Percentiles rank a stretch among this genome's conserved stretches.
phyloP scores from a whole-genome alignment of 495 filamentous ascomycete species.

The Oidiodendron maius region DNA sequence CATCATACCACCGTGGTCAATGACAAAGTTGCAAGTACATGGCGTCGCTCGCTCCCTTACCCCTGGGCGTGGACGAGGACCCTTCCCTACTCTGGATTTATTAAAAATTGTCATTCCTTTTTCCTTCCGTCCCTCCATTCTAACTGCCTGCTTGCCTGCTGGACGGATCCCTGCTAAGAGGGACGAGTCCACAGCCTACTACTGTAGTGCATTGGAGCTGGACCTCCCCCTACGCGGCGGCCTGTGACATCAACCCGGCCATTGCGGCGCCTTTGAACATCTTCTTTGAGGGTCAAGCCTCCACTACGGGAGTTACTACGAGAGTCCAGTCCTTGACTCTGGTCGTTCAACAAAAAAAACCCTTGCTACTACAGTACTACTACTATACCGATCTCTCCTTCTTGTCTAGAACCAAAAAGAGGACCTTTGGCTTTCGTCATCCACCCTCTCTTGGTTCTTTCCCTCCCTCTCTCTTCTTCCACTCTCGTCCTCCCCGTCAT shows the following conservation, averaged over 20 bases:
- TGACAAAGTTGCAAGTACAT: too few species aligned
- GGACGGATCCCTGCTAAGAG: conserved; percentile 1
- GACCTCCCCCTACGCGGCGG: conserved; percentile 3
- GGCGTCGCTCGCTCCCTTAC: conserved; percentile 1
- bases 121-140: not conserved
- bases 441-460: conserved; percentile 8
- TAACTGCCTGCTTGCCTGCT: not conserved
- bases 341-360: too few species aligned
- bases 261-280: conserved; percentile 4
- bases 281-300: conserved; percentile 22
- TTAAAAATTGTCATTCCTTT: not conserved
- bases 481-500: not conserved
- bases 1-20: too few species aligned
- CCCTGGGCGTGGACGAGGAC: not conserved
- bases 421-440: conserved; percentile 15
- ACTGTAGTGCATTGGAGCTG: too few species aligned
- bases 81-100: not conserved
- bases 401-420: conserved; percentile 8
- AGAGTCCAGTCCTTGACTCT: not conserved
- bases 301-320: too few species aligned
- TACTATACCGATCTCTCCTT: conserved; percentile 1
- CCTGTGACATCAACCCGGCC: conserved; percentile 22
- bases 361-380: too few species aligned
- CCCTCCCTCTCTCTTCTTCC: conserved; percentile 9
- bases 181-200: not conserved